Base-by-base conservation (phyloP, 495 filamentous ascomycete genomes). In the Penicillium nucicola region DNA sequence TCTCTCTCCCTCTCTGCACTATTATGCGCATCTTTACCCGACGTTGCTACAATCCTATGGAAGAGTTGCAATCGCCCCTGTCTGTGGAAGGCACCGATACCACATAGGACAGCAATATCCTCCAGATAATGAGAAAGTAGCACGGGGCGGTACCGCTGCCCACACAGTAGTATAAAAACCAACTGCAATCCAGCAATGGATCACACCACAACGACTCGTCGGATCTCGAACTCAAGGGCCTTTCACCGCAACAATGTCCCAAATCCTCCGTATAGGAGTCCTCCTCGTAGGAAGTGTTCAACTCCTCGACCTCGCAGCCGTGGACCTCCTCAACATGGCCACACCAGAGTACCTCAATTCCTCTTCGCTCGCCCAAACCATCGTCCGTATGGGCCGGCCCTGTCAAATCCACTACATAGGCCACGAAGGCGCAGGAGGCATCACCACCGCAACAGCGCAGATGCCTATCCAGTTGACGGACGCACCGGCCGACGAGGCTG, bases 321-420 rank as follows among this genome's bases (percentile, higher is more conserved):
- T 78, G 23, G 78, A 82, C 56, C 65, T 80, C 31, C 60, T 81
- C 10, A 69, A 62, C 20, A 71, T 61, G 50, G 67, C 76, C 43
- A 68, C 64, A 44, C 58, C 71, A 15, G 72, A 76, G 42, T 82
- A 80, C 45, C 52, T 80, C 12, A 35, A 42, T 3, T 18, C 52
- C n/a, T 43, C 56, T 19, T 12, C 68, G 0, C 37, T 72, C 3
- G 76, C 78, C 0, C 34, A 53, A 10, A 20, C 61, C 15, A 52
- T 81, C 28, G 17, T 63, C 15, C 61, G 65, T 19, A 61, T 74
- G 0, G 72, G 76, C 11, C 69, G 68, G 0, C 61, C 60, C 14
- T 63, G 76, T 23, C 20, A 71, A 11, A 74, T 81, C 56, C 64
- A 53, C 53, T 77, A 78, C 52, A 75, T 81, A 42, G 64, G 67